phyloP scores from a whole-genome alignment of 441 rosid genomes.

The Erysimum cheiri region DNA sequence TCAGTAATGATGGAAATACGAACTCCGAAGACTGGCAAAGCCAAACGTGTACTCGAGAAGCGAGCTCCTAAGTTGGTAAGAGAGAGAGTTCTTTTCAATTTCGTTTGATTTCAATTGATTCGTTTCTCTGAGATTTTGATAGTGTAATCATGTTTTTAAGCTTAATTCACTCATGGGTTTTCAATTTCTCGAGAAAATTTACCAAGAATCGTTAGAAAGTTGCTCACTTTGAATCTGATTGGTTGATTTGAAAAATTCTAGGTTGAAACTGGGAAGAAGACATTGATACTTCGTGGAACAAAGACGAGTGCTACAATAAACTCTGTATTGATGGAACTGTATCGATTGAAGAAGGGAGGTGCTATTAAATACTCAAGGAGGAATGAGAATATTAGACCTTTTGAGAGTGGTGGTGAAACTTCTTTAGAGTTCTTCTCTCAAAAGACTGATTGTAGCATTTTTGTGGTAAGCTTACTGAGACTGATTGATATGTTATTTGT shows the following conservation, averaged over 20 bases:
- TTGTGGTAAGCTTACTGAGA: slow-evolving; percentile 86
- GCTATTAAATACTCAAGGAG: slow-evolving; percentile 79
- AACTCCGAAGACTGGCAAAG: slow-evolving; percentile 61
- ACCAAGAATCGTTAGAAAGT: slow-evolving; percentile 1
- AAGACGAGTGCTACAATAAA: slow-evolving; percentile 76
- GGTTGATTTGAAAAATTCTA: slow-evolving; percentile 27
- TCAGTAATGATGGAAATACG: slow-evolving; percentile 60
- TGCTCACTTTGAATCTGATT: background rate
- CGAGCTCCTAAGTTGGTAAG: slow-evolving; percentile 78
- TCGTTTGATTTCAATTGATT: background rate
- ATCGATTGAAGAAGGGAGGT: slow-evolving; percentile 76
- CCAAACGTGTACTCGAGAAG: slow-evolving; percentile 68
- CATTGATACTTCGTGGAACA: slow-evolving; percentile 87
- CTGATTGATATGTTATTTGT: too few species aligned
- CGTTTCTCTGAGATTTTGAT: background rate
- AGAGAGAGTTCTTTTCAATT: slow-evolving; percentile 38
- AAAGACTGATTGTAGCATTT: slow-evolving; percentile 91
- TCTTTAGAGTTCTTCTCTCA: slow-evolving; percentile 90
- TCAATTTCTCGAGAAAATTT: background rate
- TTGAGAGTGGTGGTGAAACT: slow-evolving; percentile 92
- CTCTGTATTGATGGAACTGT: slow-evolving; percentile 67
- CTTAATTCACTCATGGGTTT: background rate
- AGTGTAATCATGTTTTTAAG: slow-evolving; percentile 3
- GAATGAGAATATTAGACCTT: slow-evolving; percentile 91
- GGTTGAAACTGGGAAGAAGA: slow-evolving; percentile 95